Base-by-base conservation (phyloP, 2,329 filamentous ascomycete species). In the Trichophyton rubrum region DNA sequence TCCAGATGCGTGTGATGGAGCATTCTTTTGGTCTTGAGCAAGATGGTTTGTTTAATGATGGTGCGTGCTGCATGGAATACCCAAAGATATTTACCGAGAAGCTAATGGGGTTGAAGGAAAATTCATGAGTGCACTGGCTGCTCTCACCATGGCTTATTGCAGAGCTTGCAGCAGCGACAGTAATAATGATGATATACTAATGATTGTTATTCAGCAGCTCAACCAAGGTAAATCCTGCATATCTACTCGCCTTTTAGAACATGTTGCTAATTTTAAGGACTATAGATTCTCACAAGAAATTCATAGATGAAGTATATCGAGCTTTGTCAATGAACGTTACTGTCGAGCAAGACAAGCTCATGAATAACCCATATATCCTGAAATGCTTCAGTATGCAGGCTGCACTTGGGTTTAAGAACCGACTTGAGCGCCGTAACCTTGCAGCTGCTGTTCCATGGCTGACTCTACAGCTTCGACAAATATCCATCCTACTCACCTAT, bases 341-440 rank as follows among this genome's bases (percentile, higher is more conserved):
- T 0, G 82, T 88, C 56, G 89, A 95, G 62, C 83, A 87, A 66
- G 85, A 92, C 69, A 80, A 85, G 62, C 77, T 95, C 38, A 82
- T 93, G 64, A 80, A 85, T 62, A 91, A 93, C 67, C 78, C 80
- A 2, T 79, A 85, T 40, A 80, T 96, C 53, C 87, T 90, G 62
- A 80, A 88, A 60, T 89, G 85, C 61, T 78, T 96, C 11, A 88
- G 89, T 67, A 83, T 93, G 30, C 85, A 95, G 69, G 86, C 88
- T 61, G 85, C 89, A 59, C 76, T 96, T 8, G 89, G 88, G 2
- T 91, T 88, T 69, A 80, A 79, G 49, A 85, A 85, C 13, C 83
- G 85, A 65, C 79, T 79, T 61, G 76, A 79, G 40, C 75, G 80
- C 6, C 83, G 88, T 20, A 81, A 79, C 2, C 83, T 91, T 47